Conservation (phyloP, 441 rosid species). For the Eutrema salsugineum region DNA sequence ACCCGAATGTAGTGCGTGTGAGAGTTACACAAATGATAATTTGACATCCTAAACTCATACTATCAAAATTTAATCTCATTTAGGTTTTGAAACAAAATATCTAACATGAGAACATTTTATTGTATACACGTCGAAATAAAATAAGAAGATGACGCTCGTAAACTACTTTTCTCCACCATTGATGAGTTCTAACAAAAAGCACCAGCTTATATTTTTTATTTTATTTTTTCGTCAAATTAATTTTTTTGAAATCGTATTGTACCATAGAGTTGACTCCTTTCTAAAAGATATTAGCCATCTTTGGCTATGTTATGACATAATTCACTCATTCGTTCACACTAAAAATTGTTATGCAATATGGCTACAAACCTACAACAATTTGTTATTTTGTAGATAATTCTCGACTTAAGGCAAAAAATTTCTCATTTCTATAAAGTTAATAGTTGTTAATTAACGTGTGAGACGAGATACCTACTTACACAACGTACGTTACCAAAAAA, state of each 20-base stretch:
- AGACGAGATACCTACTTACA: not conserved
- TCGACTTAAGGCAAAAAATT: not conserved
- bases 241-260: too few species aligned
- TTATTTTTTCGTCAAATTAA: not conserved
- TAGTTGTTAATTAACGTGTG: not conserved
- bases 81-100: not conserved
- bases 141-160: not conserved
- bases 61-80: not conserved
- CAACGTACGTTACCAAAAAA: not conserved
- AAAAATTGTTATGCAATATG: not conserved
- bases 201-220: not conserved
- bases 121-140: not conserved
- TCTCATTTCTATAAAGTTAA: not conserved
- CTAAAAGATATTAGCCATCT: not conserved
- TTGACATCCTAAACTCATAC: not conserved
- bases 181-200: not conserved
- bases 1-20: too few species aligned
- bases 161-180: not conserved
- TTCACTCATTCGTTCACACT: conserved; percentile 4
- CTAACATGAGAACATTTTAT: not conserved
- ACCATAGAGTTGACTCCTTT: not conserved
- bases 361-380: not conserved
- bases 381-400: not conserved
- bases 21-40: not conserved
- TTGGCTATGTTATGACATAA: not conserved